Evolutionary conservation across 768 basidiomycete genomes (phyloP), one percentile per base, ranked within the genome.

Genomic region (Leccinum longicurvipes): DNA sequence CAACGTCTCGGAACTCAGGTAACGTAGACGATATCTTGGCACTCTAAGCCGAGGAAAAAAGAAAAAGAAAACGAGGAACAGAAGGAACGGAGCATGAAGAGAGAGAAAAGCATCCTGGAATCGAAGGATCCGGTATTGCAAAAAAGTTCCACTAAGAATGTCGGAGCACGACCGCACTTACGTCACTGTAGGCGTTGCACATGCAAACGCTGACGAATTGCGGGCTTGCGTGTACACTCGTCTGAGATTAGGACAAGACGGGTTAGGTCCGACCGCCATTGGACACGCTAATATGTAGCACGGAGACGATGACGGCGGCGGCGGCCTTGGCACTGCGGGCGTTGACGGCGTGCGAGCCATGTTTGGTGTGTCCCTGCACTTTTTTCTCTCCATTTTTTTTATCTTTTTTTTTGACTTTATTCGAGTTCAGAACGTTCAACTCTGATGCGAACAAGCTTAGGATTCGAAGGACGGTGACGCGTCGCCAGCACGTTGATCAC

Each of bases 401-500:
- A n/a, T n/a, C n/a, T 6, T 15, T 15, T 15, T 32, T 11, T 4
- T 34, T 34, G 8, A 17, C 17, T 36, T 36, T n/a, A n/a, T 39
- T 39, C n/a, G n/a, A 19, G 9, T 39, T n/a, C n/a, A 39, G 36
- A 39, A 39, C n/a, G n/a, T 39, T 39, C 36, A 19, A n/a, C 12
- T 53, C 27, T 53, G 27, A 41, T 29, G 36, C 51, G 36, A 53
- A 19, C 19, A n/a, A n/a, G n/a, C 23, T 21, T 23, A 1, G 14
- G 55, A n/a, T n/a, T 31, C 44, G 56, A 27, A 27, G n/a, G 25
- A 51, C 44, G 31, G 50, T 39, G 58, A 44, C 9, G 31, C 28
- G 24, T 39, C 24, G 53, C 15, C 10, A 8, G 60, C 52, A 63
- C 61, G 60, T 59, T 61, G 55, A 52, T 21, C 27, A 61, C 60